phyloP scores from a whole-genome alignment of 78 protist species.

The Cavenderia fasciculata region DNA sequence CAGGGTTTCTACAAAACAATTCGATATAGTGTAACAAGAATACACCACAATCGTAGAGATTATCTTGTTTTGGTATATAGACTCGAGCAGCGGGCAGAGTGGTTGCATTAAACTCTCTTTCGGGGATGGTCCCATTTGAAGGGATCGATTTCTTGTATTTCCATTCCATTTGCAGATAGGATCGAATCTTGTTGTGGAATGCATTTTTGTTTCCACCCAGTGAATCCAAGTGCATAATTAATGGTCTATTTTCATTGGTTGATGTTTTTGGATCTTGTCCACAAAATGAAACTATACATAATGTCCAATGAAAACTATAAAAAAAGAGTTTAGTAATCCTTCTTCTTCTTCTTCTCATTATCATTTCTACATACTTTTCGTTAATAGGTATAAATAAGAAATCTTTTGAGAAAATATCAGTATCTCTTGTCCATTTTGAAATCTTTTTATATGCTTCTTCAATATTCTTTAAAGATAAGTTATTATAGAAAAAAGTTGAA shows the following conservation, averaged over 20 bases:
- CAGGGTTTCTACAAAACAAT: slow-evolving; percentile 63
- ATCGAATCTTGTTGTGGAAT: slow-evolving; percentile 44
- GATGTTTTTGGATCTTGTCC: slow-evolving; percentile 34
- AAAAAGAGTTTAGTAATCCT: not conserved
- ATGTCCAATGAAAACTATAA: slow-evolving; percentile 74
- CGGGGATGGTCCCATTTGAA: slow-evolving; percentile 34
- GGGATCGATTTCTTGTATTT: slow-evolving; percentile 45
- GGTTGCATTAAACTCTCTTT: slow-evolving; percentile 1
- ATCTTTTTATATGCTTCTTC: slow-evolving; percentile 25
- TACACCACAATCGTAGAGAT: slow-evolving; percentile 70
- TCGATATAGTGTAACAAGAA: slow-evolving; percentile 69
- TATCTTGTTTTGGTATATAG: slow-evolving; percentile 66
- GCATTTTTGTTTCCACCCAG: not conserved
- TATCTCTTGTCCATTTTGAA: slow-evolving; percentile 60
- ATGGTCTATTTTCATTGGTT: slow-evolving; percentile 1
- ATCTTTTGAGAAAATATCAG: slow-evolving; percentile 66
- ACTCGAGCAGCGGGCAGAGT: slow-evolving; percentile 17
- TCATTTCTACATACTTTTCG: slow-evolving; percentile 29
- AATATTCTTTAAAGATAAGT: not conserved
- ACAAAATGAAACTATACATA: slow-evolving; percentile 38
- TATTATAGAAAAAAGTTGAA: slow-evolving; percentile 73
- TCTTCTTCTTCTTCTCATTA: not conserved
- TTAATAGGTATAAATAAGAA: slow-evolving; percentile 77
- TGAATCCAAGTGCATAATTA: slow-evolving; percentile 54
- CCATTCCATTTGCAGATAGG: slow-evolving; percentile 60